Percentiles rank a stretch among this genome's conserved stretches.
Evolutionary conservation across 208 protist species (phyloP).

Genomic region (Acanthamoeba castellanii): DNA sequence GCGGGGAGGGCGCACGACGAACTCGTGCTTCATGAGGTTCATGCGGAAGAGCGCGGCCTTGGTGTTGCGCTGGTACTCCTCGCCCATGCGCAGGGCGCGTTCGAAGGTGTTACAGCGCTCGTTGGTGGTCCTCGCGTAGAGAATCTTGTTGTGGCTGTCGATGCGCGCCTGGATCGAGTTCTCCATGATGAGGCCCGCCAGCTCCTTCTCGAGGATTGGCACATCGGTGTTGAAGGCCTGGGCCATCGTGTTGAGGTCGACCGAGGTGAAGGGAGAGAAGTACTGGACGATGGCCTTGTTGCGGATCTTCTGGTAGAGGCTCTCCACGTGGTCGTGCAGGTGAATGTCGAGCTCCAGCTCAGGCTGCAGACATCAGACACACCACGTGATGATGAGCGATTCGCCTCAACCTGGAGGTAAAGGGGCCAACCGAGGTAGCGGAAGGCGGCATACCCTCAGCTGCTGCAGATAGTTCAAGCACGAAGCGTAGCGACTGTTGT

Average conservation of each 20-base stretch:
- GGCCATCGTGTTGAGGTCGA: constrained; percentile 90
- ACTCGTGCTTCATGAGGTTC: constrained; percentile 82
- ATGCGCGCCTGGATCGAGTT: constrained; percentile 90
- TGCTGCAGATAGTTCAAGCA: constrained; percentile 84
- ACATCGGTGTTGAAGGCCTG: constrained; percentile 88
- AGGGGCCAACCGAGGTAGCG: too few species aligned
- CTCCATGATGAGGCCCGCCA: constrained; percentile 89
- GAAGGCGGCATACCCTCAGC: constrained; percentile 76
- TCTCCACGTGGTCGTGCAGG: constrained; percentile 86
- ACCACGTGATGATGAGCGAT: neutral
- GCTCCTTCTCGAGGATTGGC: constrained; percentile 86
- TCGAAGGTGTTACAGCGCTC: constrained; percentile 86
- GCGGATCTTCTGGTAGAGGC: constrained; percentile 85
- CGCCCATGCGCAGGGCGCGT: constrained; percentile 82
- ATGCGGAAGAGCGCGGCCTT: constrained; percentile 83
- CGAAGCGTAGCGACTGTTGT: constrained; percentile 86
- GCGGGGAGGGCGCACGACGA: constrained; percentile 72
- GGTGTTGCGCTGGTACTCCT: constrained; percentile 81
- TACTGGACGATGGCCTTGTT: constrained; percentile 88
- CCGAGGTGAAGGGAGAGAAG: constrained; percentile 88
- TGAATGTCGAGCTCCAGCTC: constrained; percentile 89
- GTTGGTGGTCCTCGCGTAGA: constrained; percentile 85
- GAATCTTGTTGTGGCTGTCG: constrained; percentile 90
- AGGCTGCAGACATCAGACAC: neutral
- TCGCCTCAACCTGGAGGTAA: neutral